Conservation (phyloP, 2,329 filamentous ascomycete species). For the Colletotrichum spaethianum region DNA sequence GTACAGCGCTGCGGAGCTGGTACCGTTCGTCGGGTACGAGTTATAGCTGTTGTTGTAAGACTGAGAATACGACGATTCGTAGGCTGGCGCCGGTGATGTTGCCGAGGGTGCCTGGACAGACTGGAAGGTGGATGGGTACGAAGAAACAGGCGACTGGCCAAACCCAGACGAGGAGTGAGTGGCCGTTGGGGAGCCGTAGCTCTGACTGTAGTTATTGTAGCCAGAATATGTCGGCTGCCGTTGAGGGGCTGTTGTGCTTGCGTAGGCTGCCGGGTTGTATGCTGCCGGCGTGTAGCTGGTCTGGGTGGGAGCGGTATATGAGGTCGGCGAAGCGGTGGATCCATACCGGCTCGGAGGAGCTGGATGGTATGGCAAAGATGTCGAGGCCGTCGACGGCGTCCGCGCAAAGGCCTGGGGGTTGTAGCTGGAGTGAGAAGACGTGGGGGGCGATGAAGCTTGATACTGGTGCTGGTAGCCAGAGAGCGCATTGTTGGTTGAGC, state of each 20-base stretch:
- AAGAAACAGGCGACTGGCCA: slow-evolving; percentile 55
- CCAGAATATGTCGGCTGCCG: slow-evolving; percentile 66
- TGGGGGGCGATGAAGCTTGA: slow-evolving; percentile 61
- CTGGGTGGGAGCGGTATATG: slow-evolving; percentile 53
- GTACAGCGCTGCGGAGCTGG: slow-evolving; percentile 55
- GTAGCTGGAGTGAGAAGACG: slow-evolving; percentile 69
- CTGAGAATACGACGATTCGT: slow-evolving; percentile 52
- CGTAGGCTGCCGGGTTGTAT: slow-evolving; percentile 74
- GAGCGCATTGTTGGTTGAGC: slow-evolving; percentile 62
- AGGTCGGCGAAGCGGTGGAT: slow-evolving; percentile 54
- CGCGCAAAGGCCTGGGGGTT: slow-evolving; percentile 79
- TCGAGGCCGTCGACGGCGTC: slow-evolving; percentile 69
- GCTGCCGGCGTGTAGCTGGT: slow-evolving; percentile 64
- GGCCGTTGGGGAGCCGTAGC: slow-evolving; percentile 55
- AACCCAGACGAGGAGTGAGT: slow-evolving; percentile 54
- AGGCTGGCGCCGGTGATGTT: slow-evolving; percentile 48
- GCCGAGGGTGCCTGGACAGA: slow-evolving; percentile 47
- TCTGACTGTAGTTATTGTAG: slow-evolving; percentile 60
- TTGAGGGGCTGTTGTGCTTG: slow-evolving; percentile 62
- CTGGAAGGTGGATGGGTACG: slow-evolving; percentile 45
- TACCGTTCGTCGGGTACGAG: slow-evolving; percentile 57
- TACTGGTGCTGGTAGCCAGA: slow-evolving; percentile 68
- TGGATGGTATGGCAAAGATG: slow-evolving; percentile 65
- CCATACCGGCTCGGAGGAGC: slow-evolving; percentile 56
- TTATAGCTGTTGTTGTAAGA: slow-evolving; percentile 47